phyloP scores from a whole-genome alignment of 768 basidiomycete species.

The Leccinum boreale region DNA sequence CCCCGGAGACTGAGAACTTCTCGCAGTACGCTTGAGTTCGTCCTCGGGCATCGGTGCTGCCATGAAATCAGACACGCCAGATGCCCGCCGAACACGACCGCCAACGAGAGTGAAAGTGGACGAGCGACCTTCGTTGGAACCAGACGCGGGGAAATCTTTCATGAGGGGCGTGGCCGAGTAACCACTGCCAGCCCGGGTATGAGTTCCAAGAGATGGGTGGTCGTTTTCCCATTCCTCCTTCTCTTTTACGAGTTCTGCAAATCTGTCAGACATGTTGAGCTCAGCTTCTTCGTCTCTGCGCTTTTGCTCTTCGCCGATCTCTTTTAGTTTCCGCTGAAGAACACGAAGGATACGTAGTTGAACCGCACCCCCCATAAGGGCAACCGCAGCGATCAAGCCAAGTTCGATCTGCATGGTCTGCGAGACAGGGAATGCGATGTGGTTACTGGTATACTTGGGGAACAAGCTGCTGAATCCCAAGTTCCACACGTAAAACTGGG shows the following conservation, averaged over 20 bases:
- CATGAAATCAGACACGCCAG: conserved; percentile 73
- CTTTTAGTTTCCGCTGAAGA: conserved; percentile 73
- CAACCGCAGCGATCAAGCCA: conserved; percentile 79
- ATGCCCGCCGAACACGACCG: conserved; percentile 56
- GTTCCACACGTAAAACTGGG: conserved; percentile 93
- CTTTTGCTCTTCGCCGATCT: conserved; percentile 73
- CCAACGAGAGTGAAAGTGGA: conserved; percentile 51
- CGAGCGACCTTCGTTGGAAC: conserved; percentile 40
- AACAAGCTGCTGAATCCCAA: conserved; percentile 82
- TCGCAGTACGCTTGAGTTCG: conserved; percentile 51
- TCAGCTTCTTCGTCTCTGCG: conserved; percentile 76
- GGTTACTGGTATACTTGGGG: conserved; percentile 64
- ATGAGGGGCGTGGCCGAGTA: conserved; percentile 63
- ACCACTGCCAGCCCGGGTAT: conserved; percentile 62
- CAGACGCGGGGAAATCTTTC: conserved; percentile 56
- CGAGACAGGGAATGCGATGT: conserved; percentile 76
- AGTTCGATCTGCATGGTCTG: conserved; percentile 94
- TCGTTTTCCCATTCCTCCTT: conserved; percentile 85
- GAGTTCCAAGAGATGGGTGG: conserved; percentile 62
- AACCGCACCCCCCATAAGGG: conserved; percentile 84
- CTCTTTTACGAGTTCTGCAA: conserved; percentile 63
- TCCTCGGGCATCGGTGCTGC: conserved; percentile 61
- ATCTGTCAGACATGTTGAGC: conserved; percentile 64
- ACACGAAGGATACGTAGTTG: conserved; percentile 84
- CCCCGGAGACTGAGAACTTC: conserved; percentile 45